Evolutionary conservation across 495 filamentous ascomycete genomes (phyloP).

Genomic region (Aspergillus biplanus): DNA sequence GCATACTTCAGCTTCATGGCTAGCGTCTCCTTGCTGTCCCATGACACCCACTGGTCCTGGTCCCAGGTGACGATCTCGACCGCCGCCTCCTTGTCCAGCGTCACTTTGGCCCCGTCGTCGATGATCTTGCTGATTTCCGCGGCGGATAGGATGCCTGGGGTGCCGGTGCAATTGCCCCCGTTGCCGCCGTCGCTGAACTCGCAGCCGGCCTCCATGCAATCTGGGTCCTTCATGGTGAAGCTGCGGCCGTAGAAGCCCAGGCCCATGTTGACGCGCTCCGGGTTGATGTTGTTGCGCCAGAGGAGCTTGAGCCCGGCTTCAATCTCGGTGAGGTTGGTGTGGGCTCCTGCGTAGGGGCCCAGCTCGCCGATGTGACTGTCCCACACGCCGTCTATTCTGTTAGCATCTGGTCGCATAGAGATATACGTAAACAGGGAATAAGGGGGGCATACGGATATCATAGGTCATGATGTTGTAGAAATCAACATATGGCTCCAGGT

Average conservation of each 20-base stretch:
- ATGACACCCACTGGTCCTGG: slow-evolving; percentile 52
- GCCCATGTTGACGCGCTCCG: slow-evolving; percentile 43
- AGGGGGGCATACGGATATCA: slow-evolving; percentile 39
- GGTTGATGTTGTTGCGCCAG: slow-evolving; percentile 43
- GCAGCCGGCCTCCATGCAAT: slow-evolving; percentile 38
- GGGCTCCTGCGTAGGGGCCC: slow-evolving; percentile 27
- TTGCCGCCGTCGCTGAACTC: slow-evolving; percentile 25
- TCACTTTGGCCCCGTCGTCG: not conserved
- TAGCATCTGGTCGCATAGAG: no score
- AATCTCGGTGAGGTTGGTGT: slow-evolving; percentile 50
- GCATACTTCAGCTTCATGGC: slow-evolving; percentile 45
- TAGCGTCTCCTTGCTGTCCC: slow-evolving; percentile 47
- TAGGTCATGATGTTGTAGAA: slow-evolving; percentile 58
- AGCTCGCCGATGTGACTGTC: slow-evolving; percentile 20
- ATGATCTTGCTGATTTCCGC: slow-evolving; percentile 27
- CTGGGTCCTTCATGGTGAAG: slow-evolving; percentile 40
- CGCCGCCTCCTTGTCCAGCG: slow-evolving; percentile 21
- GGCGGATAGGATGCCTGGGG: slow-evolving; percentile 25
- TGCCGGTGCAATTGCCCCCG: slow-evolving; percentile 40
- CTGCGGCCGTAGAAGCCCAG: slow-evolving; percentile 46
- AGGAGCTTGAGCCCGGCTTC: slow-evolving; percentile 36
- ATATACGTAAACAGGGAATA: no score
- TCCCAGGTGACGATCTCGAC: slow-evolving; percentile 45
- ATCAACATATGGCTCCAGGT: slow-evolving; percentile 47
- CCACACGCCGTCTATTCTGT: slow-evolving; percentile 30